phyloP scores from a whole-genome alignment of 345 rosid species.

The Rhodamnia argentea region DNA sequence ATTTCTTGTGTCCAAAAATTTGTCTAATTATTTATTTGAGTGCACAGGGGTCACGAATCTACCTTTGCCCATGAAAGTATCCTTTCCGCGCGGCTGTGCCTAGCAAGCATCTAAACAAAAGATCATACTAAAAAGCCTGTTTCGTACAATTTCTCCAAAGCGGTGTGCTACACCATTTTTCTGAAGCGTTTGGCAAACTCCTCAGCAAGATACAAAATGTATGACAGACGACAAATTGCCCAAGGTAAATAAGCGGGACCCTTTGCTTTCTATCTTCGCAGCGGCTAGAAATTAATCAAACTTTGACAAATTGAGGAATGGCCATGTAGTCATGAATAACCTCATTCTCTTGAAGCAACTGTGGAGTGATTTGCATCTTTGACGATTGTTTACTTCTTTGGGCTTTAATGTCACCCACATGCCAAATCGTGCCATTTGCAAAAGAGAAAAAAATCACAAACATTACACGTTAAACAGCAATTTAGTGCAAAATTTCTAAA shows the following conservation, averaged over 20 bases:
- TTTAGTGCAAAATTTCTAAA: not conserved
- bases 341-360: not conserved
- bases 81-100: too few relatives aligned
- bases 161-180: not conserved
- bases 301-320: not conserved
- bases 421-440: not conserved
- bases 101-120: not conserved
- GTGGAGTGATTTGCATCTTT: not conserved
- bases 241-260: not conserved
- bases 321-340: not conserved
- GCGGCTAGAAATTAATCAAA: not conserved
- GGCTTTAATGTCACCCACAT: not conserved
- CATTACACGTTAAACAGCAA: not conserved
- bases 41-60: too few relatives aligned
- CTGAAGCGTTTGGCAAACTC: not conserved
- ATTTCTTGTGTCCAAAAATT: too few relatives aligned
- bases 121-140: not conserved
- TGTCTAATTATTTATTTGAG: too few relatives aligned
- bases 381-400: not conserved
- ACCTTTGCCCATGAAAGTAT: too few relatives aligned
- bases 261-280: not conserved
- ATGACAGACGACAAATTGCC: not conserved
- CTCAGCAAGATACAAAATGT: not conserved
- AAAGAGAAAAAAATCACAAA: rapidly evolving
- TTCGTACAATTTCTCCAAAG: not conserved